Percentiles rank a stretch among this genome's conserved stretches.
Conservation (phyloP, 2,329 filamentous ascomycete genomes). For the Cryphonectria parasitica region DNA sequence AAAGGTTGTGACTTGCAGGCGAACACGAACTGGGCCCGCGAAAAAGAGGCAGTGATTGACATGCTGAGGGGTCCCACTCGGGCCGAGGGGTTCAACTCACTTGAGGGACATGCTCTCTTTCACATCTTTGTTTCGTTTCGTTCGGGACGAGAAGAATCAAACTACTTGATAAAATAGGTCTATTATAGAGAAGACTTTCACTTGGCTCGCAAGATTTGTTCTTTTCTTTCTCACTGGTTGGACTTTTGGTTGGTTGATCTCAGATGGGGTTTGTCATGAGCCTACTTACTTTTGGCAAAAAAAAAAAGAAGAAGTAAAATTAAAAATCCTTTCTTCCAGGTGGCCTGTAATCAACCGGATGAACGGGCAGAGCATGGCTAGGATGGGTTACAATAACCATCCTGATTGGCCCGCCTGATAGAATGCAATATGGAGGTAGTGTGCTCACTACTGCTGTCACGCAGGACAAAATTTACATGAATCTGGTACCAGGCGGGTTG, state of each 20-base stretch:
- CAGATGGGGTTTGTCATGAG: neutral
- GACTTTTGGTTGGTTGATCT: neutral
- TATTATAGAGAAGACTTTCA: neutral
- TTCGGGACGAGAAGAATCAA: slow-evolving; percentile 4
- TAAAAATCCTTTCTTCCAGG: neutral
- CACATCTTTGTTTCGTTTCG: neutral
- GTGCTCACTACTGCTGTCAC: slow-evolving; percentile 1
- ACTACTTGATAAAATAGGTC: neutral
- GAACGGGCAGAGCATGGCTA: neutral
- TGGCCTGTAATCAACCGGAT: neutral
- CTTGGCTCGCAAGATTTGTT: neutral
- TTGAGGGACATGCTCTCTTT: neutral
- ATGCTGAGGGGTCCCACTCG: neutral
- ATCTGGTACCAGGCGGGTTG: slow-evolving; percentile 2
- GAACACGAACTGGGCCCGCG: neutral
- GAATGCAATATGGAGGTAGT: neutral
- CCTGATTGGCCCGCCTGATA: slow-evolving; percentile 2
- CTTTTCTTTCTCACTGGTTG: neutral
- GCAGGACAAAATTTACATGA: neutral
- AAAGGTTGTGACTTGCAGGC: neutral
- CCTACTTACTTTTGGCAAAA: no score
- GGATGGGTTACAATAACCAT: neutral
- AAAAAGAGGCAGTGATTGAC: neutral
- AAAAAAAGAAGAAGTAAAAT: no score
- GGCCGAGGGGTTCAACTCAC: neutral